Percentiles rank a stretch among this genome's conserved stretches.
Evolutionary conservation across 139 green algal genomes (phyloP).

Genomic region (Volvox reticuliferus): DNA sequence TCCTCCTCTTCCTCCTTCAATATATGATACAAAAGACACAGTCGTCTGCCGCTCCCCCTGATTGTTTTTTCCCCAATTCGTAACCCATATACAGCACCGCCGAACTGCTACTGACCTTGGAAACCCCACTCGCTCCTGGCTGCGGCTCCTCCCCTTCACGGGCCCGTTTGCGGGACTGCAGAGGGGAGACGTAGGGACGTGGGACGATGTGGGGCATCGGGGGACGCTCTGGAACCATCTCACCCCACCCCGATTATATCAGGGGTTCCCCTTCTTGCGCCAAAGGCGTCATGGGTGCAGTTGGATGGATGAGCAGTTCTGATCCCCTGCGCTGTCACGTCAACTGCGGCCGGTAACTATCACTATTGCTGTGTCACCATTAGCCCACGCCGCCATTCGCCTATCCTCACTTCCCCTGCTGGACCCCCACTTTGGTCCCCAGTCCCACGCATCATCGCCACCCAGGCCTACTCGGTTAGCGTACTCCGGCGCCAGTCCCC

Average conservation of each 20-base stretch:
- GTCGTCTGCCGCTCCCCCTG: too few species aligned
- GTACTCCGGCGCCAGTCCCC: constrained; percentile 1
- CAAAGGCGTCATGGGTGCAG: too few species aligned
- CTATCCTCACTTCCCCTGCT: background rate
- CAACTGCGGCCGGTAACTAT: too few species aligned
- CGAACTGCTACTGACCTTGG: background rate
- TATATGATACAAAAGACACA: too few species aligned
- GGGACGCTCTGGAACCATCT: too few species aligned
- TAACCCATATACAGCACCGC: background rate
- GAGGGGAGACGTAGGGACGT: background rate
- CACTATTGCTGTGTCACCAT: background rate
- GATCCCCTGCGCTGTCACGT: too few species aligned
- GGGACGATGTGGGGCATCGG: too few species aligned
- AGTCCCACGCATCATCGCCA: background rate
- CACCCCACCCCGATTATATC: too few species aligned
- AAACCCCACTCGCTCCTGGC: background rate
- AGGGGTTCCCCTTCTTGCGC: too few species aligned
- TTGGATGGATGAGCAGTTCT: too few species aligned
- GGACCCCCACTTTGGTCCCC: background rate
- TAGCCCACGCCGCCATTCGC: background rate
- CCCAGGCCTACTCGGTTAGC: background rate
- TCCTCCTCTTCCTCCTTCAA: too few species aligned
- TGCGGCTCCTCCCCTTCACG: constrained; percentile 10
- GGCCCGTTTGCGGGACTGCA: constrained; percentile 5
- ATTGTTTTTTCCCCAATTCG: background rate